Base-by-base conservation (phyloP, 192 early-diverging fungal species). In the Linnemannia hyalina region DNA sequence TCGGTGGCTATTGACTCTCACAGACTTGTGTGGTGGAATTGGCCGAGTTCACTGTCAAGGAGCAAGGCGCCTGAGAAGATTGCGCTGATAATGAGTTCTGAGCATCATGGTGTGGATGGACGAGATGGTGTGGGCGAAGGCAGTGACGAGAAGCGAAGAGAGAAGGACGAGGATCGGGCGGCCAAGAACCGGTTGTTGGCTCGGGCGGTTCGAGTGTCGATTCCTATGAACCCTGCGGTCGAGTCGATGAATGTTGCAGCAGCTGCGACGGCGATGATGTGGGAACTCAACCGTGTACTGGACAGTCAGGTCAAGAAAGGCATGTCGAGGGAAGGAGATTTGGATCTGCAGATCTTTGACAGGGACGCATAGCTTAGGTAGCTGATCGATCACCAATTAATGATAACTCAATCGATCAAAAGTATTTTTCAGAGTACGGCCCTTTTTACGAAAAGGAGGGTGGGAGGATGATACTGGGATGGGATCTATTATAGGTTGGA, bases 191-290 rank as follows among this genome's bases (percentile, higher is more conserved):
- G 68, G 40, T 49, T 89, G 29, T 26, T 87, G 36, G 26, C 81
- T 13, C 77, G 82, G 8, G 73, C 88, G 0, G 74, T 89, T 36
- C 63, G 89, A 38, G 88, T 91, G 3, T 90, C 91, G 55, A 87
- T 91, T 41, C 89, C 89, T 1, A 91, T 91, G 90, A 63, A 75
- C 52, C 52, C 63, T 8, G 80, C 73, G 15, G 89, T 90, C 1
- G 89, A 91, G 73, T 90, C 89, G 11, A 76, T 91, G 71, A 90
- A 90, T 54, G 89, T 90, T 8, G 83, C 89, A 15, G 85, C 69
- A 11, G 91, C 84, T 16, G 91, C 88, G 32, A 78, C 83, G 40
- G 85, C 88, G 5, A 81, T 91, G 69, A 89, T 91, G 89, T 85
- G 80, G 77, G 88, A 91, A 71, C 35, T 91, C 40, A 91, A 91